phyloP scores from a whole-genome alignment of 116 monocot species.

The Dioscorea cayenensis region DNA sequence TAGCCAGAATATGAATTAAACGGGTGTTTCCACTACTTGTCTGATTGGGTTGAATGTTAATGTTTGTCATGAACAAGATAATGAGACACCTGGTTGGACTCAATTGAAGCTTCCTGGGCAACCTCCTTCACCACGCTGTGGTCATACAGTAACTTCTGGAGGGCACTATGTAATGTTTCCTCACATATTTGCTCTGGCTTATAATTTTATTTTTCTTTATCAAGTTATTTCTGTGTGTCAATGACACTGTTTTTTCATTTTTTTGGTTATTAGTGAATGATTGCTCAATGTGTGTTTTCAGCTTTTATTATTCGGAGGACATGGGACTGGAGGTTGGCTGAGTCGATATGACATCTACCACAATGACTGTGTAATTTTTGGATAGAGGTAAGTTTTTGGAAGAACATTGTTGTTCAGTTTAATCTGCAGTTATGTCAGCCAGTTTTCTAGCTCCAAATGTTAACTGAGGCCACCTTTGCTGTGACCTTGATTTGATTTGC shows the following conservation, averaged over 20 bases:
- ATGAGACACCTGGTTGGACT: constrained; percentile 96
- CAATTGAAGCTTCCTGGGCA: constrained; percentile 98
- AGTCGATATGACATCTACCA: constrained; percentile 94
- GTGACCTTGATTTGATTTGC: background rate
- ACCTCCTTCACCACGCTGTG: constrained; percentile 82
- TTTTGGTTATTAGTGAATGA: background rate
- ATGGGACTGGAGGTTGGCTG: constrained; percentile 96
- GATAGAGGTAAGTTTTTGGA: constrained; percentile 64
- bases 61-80: constrained; percentile 52
- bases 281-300: constrained; percentile 25
- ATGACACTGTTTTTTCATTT: background rate
- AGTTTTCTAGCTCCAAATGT: background rate
- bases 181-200: background rate
- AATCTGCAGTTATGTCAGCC: background rate
- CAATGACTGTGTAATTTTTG: constrained; percentile 82
- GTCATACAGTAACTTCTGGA: constrained; percentile 93
- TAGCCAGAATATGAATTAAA: background rate
- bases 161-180: constrained; percentile 73
- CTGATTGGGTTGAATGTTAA: background rate
- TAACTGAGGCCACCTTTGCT: background rate
- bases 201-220: background rate
- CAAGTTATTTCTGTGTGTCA: background rate
- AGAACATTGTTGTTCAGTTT: background rate
- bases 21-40: background rate
- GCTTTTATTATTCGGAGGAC: constrained; percentile 97